Conservation (phyloP, 192 early-diverging fungal species). For the Coemansia sp. region DNA sequence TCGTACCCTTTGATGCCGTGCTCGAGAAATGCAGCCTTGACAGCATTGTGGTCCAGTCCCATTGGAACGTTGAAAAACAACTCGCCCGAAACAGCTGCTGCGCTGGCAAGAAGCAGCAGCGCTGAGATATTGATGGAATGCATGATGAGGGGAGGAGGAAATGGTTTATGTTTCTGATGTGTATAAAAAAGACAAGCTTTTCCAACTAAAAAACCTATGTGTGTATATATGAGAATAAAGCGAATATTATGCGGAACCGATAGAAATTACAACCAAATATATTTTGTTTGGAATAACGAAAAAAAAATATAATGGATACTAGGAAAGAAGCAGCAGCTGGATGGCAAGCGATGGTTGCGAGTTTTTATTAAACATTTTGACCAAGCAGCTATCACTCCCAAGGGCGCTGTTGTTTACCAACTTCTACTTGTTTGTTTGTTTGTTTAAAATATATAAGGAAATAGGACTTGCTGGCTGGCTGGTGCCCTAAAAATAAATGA, state of each 20-base stretch:
- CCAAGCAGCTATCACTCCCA: too few species aligned
- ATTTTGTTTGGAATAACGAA: background rate
- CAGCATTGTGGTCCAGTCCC: conserved; percentile 23
- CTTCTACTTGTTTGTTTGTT: background rate
- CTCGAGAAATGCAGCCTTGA: conserved; percentile 24
- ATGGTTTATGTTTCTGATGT: too few species aligned
- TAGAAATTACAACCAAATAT: conserved; percentile 1
- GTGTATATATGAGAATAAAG: conserved; percentile 5
- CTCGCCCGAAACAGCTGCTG: conserved; percentile 13
- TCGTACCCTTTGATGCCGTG: conserved; percentile 33
- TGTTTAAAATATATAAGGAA: background rate
- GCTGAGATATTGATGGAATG: conserved; percentile 11
- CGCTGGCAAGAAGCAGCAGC: conserved; percentile 11
- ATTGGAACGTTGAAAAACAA: conserved; percentile 38
- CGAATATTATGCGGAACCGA: too few species aligned
- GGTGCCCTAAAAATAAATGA: background rate
- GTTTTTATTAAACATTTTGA: background rate
- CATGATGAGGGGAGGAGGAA: too few species aligned
- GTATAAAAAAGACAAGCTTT: too few species aligned
- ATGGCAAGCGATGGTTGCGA: background rate
- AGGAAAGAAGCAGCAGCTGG: too few species aligned
- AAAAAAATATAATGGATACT: too few species aligned
- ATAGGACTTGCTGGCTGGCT: too few species aligned
- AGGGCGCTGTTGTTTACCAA: background rate
- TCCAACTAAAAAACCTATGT: too few species aligned